These are phyloP conservation scores for Penicillium steckii DNA, from an alignment of 495 filamentous ascomycete genomes.

Conservation along the genomic window DNA sequence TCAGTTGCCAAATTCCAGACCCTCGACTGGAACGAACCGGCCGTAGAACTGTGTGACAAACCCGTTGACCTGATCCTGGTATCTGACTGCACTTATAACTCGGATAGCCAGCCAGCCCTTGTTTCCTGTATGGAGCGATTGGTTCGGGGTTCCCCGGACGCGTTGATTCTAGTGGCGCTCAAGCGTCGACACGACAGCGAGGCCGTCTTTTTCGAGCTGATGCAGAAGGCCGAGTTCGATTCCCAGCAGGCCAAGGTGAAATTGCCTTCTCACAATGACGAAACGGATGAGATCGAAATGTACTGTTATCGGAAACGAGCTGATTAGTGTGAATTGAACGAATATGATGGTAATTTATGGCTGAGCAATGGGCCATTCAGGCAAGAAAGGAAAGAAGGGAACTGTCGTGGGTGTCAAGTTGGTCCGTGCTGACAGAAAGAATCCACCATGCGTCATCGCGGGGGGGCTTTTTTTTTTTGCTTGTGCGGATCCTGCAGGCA, in stretches of 20 bases:
- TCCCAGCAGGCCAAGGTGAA: slow-evolving; percentile 45
- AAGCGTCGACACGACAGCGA: slow-evolving; percentile 88
- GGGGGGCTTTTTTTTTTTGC: background rate
- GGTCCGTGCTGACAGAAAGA: no score
- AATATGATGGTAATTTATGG: no score
- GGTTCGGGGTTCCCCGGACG: slow-evolving; percentile 45
- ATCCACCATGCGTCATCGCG: background rate
- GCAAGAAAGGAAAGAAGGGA: no score
- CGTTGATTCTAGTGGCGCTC: slow-evolving; percentile 68
- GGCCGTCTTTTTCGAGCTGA: slow-evolving; percentile 72
- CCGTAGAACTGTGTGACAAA: slow-evolving; percentile 35
- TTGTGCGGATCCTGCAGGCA: background rate
- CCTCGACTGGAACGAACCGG: slow-evolving; percentile 73
- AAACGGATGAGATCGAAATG: slow-evolving; percentile 59
- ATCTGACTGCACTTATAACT: slow-evolving; percentile 95
- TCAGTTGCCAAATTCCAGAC: slow-evolving; percentile 53
- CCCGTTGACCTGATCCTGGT: slow-evolving; percentile 72
- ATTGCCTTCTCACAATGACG: slow-evolving; percentile 58
- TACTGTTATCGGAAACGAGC: slow-evolving; percentile 42
- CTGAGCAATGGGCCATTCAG: background rate
- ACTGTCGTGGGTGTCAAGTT: no score
- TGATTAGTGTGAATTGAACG: no score
- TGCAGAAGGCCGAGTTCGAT: slow-evolving; percentile 57
- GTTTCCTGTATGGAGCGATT: slow-evolving; percentile 67
- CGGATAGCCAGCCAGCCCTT: slow-evolving; percentile 72